A percentile compares a stretch with the other conserved stretches of the same genome.
Conservation (phyloP, 2,329 filamentous ascomycete species). For the Clonostachys solani region DNA sequence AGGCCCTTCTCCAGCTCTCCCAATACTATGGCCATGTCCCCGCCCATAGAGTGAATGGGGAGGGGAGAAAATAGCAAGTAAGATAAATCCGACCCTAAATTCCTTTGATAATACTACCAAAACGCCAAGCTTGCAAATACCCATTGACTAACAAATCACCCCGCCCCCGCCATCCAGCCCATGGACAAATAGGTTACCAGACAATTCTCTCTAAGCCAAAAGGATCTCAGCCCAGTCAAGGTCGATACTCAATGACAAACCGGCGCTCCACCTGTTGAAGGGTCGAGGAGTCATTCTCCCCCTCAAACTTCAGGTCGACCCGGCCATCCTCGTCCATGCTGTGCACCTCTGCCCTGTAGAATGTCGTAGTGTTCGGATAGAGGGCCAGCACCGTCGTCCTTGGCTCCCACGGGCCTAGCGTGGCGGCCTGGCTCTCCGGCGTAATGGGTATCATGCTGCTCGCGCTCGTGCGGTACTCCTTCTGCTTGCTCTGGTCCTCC, state of each 20-base stretch:
- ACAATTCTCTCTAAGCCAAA: not conserved
- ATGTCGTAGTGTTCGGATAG: slow-evolving; percentile 81
- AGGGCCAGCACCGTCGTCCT: slow-evolving; percentile 73
- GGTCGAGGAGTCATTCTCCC: slow-evolving; percentile 69
- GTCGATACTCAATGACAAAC: slow-evolving; percentile 70
- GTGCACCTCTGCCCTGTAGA: slow-evolving; percentile 80
- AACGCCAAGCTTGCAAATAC: too few relatives aligned
- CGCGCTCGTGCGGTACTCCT: slow-evolving; percentile 67
- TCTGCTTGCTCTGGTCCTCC: slow-evolving; percentile 62
- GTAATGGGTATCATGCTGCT: slow-evolving; percentile 77
- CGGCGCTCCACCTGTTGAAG: slow-evolving; percentile 72
- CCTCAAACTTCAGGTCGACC: slow-evolving; percentile 72
- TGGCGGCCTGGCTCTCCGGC: slow-evolving; percentile 39
- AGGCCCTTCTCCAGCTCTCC: too few relatives aligned
- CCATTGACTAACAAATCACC: too few relatives aligned
- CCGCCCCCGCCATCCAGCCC: too few relatives aligned
- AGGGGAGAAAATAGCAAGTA: not conserved
- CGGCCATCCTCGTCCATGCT: slow-evolving; percentile 53
- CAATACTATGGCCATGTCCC: too few relatives aligned
- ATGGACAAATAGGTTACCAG: not conserved
- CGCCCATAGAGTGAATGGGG: too few relatives aligned
- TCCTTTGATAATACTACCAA: too few relatives aligned
- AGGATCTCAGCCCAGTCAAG: slow-evolving; percentile 9
- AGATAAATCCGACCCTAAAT: not conserved
- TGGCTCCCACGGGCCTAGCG: slow-evolving; percentile 55